Evolutionary conservation across 768 basidiomycete species (phyloP).

Genomic region (Candolleomyces efflorescens): DNA sequence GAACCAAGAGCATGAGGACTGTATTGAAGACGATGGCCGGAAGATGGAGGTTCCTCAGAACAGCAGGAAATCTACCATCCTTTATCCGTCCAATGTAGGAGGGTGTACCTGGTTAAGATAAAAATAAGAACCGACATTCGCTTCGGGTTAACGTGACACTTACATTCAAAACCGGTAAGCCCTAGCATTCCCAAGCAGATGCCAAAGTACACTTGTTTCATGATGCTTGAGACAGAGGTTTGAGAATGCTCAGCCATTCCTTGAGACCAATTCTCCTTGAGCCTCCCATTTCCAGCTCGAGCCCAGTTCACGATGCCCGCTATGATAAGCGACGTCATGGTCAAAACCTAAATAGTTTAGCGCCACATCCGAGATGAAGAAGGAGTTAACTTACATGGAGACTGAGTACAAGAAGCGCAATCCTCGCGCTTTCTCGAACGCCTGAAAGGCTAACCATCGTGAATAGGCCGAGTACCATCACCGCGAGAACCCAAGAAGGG

Average conservation of each 20-base stretch:
- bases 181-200: conserved; percentile 70
- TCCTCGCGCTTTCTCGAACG: conserved; percentile 55
- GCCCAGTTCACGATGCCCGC: conserved; percentile 49
- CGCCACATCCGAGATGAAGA: conserved; percentile 1
- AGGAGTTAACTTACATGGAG: conserved; percentile 48
- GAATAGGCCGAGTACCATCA: conserved; percentile 53
- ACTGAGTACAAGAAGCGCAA: conserved; percentile 52
- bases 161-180: conserved; percentile 69
- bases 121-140: neutral
- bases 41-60: conserved; percentile 62
- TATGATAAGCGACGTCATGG: conserved; percentile 54
- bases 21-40: conserved; percentile 55
- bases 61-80: conserved; percentile 48
- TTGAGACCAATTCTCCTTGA: conserved; percentile 52
- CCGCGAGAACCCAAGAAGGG: conserved; percentile 45
- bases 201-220: conserved; percentile 56
- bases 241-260: conserved; percentile 23
- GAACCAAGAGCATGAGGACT: conserved; percentile 52
- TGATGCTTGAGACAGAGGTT: conserved; percentile 26
- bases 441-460: conserved; percentile 53
- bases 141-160: conserved; percentile 8
- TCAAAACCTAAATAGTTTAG: conserved; percentile 36
- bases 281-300: conserved; percentile 39
- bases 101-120: conserved; percentile 44
- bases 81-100: conserved; percentile 63